phyloP scores from a whole-genome alignment of 148 eudicot genomes.

The Camellia japonica region DNA sequence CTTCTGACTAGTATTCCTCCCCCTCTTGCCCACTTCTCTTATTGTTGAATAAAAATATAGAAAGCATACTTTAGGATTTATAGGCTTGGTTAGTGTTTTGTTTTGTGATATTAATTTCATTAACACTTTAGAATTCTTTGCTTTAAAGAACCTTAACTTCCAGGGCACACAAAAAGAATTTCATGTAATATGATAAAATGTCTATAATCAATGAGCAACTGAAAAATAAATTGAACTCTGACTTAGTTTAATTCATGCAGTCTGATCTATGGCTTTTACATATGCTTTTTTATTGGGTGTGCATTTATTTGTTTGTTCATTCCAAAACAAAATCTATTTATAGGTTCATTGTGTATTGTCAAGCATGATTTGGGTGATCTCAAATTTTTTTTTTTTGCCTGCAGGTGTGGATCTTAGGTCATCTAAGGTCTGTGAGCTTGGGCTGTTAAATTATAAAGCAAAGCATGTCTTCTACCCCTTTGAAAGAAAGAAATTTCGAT shows the following conservation, averaged over 20 bases:
- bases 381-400: slow-evolving; percentile 3
- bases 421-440: slow-evolving; percentile 92
- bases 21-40: background rate
- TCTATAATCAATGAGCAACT: background rate
- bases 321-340: background rate
- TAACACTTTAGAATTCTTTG: background rate
- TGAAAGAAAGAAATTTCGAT: slow-evolving; percentile 78
- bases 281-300: background rate
- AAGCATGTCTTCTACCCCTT: slow-evolving; percentile 83
- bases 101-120: background rate
- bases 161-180: background rate
- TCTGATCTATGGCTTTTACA: background rate
- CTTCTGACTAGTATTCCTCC: slow-evolving; percentile 1
- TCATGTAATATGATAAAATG: background rate
- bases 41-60: background rate
- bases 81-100: background rate
- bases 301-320: background rate
- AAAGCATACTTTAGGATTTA: background rate
- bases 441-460: slow-evolving; percentile 87
- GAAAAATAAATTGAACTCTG: background rate
- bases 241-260: background rate
- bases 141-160: background rate
- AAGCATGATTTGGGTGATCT: background rate
- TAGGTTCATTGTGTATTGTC: background rate
- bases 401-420: slow-evolving; percentile 94